phyloP scores from a whole-genome alignment of 108 stramenopile species.

The Discostella stelligeroides region DNA sequence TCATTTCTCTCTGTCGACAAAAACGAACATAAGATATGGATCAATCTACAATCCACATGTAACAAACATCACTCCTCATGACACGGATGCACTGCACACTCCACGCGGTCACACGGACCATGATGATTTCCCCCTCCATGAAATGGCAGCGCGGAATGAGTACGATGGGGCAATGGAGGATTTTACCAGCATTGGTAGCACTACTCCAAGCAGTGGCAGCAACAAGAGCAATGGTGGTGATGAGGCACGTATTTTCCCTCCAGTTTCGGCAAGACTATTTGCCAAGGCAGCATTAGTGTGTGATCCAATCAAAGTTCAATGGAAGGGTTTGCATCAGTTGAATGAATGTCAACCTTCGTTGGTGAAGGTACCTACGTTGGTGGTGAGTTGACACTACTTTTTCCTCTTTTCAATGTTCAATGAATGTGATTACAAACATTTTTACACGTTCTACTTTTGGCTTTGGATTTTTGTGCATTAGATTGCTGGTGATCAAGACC shows the following conservation, averaged over 20 bases:
- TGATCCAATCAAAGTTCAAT: conserved; percentile 85
- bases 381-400: conserved; percentile 54
- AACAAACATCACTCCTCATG: conserved; percentile 45
- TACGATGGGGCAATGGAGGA: conserved; percentile 85
- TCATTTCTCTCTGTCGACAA: neutral
- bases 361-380: conserved; percentile 80
- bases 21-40: conserved; percentile 57
- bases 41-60: conserved; percentile 82
- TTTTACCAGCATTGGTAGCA: conserved; percentile 75
- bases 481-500: conserved; percentile 81
- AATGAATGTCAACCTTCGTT: conserved; percentile 86
- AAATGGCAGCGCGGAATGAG: conserved; percentile 53
- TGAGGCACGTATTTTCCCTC: conserved; percentile 48
- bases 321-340: conserved; percentile 85
- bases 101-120: conserved; percentile 19
- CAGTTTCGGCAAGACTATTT: conserved; percentile 61
- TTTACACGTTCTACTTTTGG: too few species aligned
- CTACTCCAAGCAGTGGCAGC: too few species aligned
- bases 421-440: too few species aligned
- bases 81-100: neutral
- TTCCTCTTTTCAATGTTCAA: neutral
- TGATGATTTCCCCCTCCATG: conserved; percentile 38
- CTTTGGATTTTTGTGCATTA: too few species aligned
- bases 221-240: too few species aligned
- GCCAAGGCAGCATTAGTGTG: conserved; percentile 77